These are phyloP conservation scores for Fusarium chuoi DNA, from an alignment of 2,329 filamentous ascomycete genomes.

Conservation along the genomic window DNA sequence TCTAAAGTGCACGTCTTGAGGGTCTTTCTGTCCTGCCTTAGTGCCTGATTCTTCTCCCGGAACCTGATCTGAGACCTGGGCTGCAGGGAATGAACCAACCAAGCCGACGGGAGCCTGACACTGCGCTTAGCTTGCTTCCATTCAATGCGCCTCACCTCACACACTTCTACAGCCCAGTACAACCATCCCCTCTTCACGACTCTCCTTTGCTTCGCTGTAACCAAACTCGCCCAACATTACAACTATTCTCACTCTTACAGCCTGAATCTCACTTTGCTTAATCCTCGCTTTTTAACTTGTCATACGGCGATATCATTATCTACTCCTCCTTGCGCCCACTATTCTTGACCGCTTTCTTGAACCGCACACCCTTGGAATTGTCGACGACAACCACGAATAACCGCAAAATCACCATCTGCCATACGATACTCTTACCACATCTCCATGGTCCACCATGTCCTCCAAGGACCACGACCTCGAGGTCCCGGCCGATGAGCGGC, in stretches of 20 bases:
- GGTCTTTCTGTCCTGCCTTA: conserved; percentile 29
- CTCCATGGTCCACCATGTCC: conserved; percentile 52
- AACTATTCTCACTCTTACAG: conserved; percentile 4
- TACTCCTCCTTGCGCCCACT: conserved; percentile 12
- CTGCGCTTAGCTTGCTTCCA: conserved; percentile 27
- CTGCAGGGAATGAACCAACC: conserved; percentile 30
- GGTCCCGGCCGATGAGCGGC: conserved; percentile 49
- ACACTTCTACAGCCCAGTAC: conserved; percentile 24
- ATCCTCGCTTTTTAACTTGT: background rate
- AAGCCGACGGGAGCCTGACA: conserved; percentile 27
- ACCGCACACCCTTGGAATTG: conserved; percentile 12
- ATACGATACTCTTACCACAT: conserved; percentile 11
- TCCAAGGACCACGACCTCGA: conserved; percentile 56
- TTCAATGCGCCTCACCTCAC: conserved; percentile 27
- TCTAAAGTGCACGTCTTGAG: conserved; percentile 2
- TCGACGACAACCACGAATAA: conserved; percentile 17
- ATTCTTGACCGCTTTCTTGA: conserved; percentile 32
- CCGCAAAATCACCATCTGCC: background rate
- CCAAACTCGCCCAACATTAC: conserved; percentile 12
- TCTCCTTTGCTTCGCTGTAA: conserved; percentile 15
- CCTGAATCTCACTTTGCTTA: conserved; percentile 13
- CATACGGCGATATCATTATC: conserved; percentile 1
- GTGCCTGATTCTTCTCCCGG: conserved; percentile 24
- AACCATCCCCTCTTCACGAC: conserved; percentile 37
- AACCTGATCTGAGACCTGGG: conserved; percentile 32